Conservation (phyloP, 495 filamentous ascomycete genomes). For the Podospora appendiculata region DNA sequence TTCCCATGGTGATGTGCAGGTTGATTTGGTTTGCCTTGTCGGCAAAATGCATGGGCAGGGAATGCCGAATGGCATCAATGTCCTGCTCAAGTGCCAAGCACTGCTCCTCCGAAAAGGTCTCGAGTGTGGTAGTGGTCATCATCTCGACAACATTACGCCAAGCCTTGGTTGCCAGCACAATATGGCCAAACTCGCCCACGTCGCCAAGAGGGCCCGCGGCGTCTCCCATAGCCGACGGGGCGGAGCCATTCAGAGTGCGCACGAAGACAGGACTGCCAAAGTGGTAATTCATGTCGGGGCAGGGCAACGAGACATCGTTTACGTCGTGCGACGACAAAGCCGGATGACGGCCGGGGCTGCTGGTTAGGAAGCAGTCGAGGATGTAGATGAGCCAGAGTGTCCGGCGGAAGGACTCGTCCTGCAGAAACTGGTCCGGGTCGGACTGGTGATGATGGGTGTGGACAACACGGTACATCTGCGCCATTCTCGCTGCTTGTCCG, state of each 20-base stretch:
- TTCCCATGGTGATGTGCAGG: conserved; percentile 46
- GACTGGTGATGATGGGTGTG: conserved; percentile 33
- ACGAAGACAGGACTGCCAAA: conserved; percentile 41
- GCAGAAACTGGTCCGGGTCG: conserved; percentile 42
- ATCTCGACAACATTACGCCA: conserved; percentile 47
- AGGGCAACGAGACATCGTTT: conserved; percentile 39
- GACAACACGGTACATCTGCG: conserved; percentile 45
- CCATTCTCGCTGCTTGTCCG: conserved; percentile 43
- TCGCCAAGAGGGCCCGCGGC: conserved; percentile 25
- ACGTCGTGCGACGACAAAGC: conserved; percentile 38
- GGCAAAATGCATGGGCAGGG: conserved; percentile 39
- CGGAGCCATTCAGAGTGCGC: conserved; percentile 31
- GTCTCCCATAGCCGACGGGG: conserved; percentile 28
- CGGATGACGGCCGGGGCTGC: conserved; percentile 43
- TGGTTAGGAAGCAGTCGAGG: conserved; percentile 46
- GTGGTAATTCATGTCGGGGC: conserved; percentile 42
- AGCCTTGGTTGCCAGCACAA: conserved; percentile 42
- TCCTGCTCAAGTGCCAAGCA: conserved; percentile 35
- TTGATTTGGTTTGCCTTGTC: conserved; percentile 44
- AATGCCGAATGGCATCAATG: conserved; percentile 36
- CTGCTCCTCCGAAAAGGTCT: conserved; percentile 37
- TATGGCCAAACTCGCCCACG: conserved; percentile 44
- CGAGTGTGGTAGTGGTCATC: conserved; percentile 37
- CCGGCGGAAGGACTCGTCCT: conserved; percentile 44
- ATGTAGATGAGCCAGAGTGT: conserved; percentile 46